These are phyloP conservation scores for Amaranthus palmeri DNA, from an alignment of 148 eudicot species.

Conservation along the genomic window DNA sequence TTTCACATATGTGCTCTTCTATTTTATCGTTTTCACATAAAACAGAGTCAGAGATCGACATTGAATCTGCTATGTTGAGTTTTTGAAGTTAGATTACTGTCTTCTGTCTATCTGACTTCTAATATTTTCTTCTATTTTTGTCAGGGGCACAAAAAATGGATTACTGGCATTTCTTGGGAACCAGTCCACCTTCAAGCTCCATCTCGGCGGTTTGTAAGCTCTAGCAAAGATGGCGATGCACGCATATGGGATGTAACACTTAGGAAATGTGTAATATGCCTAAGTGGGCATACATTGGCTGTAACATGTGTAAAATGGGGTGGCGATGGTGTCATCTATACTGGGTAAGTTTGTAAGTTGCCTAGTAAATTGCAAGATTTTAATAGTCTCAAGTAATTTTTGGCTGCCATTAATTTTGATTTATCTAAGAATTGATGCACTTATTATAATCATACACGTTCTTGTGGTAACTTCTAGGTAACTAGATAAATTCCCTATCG, in stretches of 20 bases:
- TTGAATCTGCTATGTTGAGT: no score
- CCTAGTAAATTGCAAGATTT: constrained; percentile 4
- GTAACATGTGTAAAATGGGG: constrained; percentile 99
- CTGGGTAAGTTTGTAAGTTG: constrained; percentile 89
- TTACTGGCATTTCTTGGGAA: constrained; percentile 96
- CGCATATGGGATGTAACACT: constrained; percentile 83
- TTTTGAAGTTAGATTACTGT: not conserved
- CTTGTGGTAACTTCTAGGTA: not conserved
- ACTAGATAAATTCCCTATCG: not conserved
- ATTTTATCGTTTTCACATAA: no score
- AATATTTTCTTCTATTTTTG: constrained; percentile 6
- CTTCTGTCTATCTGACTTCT: constrained; percentile 2
- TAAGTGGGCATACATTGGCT: constrained; percentile 88
- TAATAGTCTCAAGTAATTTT: not conserved
- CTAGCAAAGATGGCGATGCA: constrained; percentile 99
- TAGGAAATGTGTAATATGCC: constrained; percentile 57
- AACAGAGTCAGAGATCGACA: no score
- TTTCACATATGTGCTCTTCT: not conserved
- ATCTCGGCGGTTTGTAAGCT: constrained; percentile 81
- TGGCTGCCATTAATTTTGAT: not conserved
- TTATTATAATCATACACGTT: not conserved
- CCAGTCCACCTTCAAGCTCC: constrained; percentile 91
- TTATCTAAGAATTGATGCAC: not conserved
- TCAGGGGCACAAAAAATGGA: constrained; percentile 99
- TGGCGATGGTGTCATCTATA: constrained; percentile 91